Base-by-base conservation (phyloP, 768 basidiomycete genomes). In the Hemileccinum impolitum region DNA sequence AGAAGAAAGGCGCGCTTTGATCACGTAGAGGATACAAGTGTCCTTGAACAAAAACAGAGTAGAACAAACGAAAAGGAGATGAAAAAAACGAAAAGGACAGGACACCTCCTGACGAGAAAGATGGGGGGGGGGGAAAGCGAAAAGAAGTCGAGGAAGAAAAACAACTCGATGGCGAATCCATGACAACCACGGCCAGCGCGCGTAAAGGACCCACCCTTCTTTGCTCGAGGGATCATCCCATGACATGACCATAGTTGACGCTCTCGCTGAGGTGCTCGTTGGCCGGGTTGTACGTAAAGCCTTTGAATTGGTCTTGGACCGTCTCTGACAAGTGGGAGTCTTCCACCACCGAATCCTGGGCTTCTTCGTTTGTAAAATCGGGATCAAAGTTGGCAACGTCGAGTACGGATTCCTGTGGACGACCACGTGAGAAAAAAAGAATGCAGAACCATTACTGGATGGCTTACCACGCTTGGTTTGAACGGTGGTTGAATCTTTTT, bases 401-500 rank as follows among this genome's bases (percentile, higher is more conserved):
- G 39, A 96, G 80, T 1, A 94, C 94, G 47, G 87, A 88, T 74
- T 94, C 93, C 85, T 86, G 37, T 42, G 48, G 2, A 48, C 26
- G 12, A 59, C 26, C 19, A 30, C 8, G 47, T 58, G 43, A 61
- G 42, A 25, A 30, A 30, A 26, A 14, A 14, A 26, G 28, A 1
- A 28, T 13, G 35, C 14, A 3, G 3, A 36, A 28, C 23, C 14
- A 17, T 5, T 19, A 10, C 36, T 8, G 7, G 38, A 18, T 17
- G 17, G 74, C 89, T 67, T 69, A 90, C 90, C 54, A 98, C 95
- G 56, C 87, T 90, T 12, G 95, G 95, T 72, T 99, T 99, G 76
- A 97, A 98, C 7, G 92, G 90, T 1, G 95, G 94, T 61, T 94
- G 92, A 45, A 96, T 94, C 76, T 95, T 94, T 76, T 95, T 97